These are phyloP conservation scores for Epichloe baconii DNA, from an alignment of 2,329 filamentous ascomycete genomes.

Conservation along the genomic window DNA sequence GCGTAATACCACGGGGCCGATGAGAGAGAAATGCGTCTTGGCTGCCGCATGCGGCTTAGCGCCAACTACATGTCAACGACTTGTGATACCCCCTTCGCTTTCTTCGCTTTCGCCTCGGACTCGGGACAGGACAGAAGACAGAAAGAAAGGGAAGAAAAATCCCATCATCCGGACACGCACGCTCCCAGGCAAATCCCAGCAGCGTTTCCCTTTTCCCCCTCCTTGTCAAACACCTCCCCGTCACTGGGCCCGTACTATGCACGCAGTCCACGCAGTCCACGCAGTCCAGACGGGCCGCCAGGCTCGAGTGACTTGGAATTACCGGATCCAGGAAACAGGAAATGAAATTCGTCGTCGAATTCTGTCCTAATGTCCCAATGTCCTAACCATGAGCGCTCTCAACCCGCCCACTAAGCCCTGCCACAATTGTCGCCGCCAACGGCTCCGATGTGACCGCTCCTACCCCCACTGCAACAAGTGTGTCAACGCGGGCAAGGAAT, in stretches of 20 bases:
- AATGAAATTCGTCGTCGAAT: neutral
- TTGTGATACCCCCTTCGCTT: no score
- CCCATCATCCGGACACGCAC: neutral
- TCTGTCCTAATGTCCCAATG: neutral
- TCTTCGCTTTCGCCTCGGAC: no score
- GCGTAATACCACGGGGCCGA: neutral
- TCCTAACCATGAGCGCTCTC: slow-evolving; percentile 2
- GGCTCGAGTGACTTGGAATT: slow-evolving; percentile 7
- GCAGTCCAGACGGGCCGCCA: slow-evolving; percentile 3
- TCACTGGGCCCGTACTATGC: slow-evolving; percentile 3
- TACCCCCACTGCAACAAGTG: slow-evolving; percentile 40
- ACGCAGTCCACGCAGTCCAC: neutral
- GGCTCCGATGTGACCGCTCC: slow-evolving; percentile 39
- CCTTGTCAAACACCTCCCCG: slow-evolving; percentile 1
- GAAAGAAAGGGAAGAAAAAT: neutral
- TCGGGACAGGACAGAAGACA: neutral
- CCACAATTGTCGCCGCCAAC: slow-evolving; percentile 40
- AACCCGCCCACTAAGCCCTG: slow-evolving; percentile 25
- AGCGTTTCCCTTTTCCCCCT: neutral
- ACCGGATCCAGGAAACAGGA: neutral
- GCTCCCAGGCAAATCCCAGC: neutral
- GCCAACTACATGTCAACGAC: neutral
- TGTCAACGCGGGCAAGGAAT: slow-evolving; percentile 32
- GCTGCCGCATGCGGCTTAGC: slow-evolving; percentile 20
- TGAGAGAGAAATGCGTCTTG: slow-evolving; percentile 14